Conservation (phyloP, 139 green algal species). For the Coelastrella sp. region DNA sequence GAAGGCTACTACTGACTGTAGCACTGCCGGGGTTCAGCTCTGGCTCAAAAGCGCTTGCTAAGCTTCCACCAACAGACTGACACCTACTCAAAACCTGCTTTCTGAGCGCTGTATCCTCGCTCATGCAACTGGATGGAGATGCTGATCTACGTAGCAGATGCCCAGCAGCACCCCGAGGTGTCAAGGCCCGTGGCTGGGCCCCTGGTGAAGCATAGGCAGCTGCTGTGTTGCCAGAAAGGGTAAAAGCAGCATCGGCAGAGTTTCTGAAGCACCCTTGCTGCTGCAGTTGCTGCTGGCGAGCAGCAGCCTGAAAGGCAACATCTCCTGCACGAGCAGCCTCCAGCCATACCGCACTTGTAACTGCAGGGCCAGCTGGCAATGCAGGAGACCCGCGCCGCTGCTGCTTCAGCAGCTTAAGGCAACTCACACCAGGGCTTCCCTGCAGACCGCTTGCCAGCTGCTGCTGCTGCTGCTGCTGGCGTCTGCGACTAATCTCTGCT, state of each 20-base stretch:
- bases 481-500: background rate
- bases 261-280: background rate
- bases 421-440: background rate
- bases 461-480: background rate
- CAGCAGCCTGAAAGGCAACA: background rate
- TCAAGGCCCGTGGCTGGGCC: background rate
- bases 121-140: background rate
- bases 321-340: background rate
- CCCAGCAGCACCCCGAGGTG: background rate
- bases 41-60: background rate
- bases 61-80: conserved; percentile 3
- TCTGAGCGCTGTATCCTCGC: background rate
- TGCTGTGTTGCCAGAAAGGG: background rate
- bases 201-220: background rate
- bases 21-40: conserved; percentile 1
- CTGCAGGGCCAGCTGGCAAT: background rate
- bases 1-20: background rate
- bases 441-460: background rate
- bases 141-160: background rate
- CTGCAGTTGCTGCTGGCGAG: background rate
- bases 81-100: background rate
- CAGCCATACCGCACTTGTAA: background rate
- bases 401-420: background rate
- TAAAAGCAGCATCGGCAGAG: background rate
- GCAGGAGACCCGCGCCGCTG: background rate